These are phyloP conservation scores for Curvularia eragrostidis DNA, from an alignment of 2,329 filamentous ascomycete species.

Conservation along the genomic window DNA sequence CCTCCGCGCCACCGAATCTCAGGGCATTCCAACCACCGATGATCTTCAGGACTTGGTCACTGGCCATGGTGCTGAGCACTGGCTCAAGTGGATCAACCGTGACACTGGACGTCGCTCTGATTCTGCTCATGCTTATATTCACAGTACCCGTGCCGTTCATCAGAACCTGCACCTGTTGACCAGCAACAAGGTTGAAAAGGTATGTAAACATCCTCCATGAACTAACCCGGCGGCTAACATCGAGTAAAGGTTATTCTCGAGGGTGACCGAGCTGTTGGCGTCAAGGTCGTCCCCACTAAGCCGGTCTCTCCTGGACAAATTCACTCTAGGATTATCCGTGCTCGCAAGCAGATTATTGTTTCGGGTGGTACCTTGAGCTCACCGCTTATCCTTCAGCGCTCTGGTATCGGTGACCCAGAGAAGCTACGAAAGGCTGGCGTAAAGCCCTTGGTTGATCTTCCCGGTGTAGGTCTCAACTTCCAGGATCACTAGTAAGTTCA, in stretches of 20 bases:
- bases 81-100: constrained; percentile 84
- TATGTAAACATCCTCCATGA: background rate
- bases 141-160: constrained; percentile 74
- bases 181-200: constrained; percentile 79
- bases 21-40: constrained; percentile 77
- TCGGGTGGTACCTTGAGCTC: constrained; percentile 76
- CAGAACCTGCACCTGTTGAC: constrained; percentile 74
- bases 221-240: background rate
- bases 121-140: constrained; percentile 78
- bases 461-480: constrained; percentile 77
- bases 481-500: constrained; percentile 68
- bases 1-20: constrained; percentile 72
- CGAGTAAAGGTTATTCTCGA: constrained; percentile 66
- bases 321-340: constrained; percentile 66
- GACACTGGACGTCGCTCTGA: constrained; percentile 75
- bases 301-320: constrained; percentile 64
- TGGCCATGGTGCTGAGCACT: constrained; percentile 76
- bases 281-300: constrained; percentile 74
- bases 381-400: constrained; percentile 76
- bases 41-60: constrained; percentile 76
- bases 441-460: constrained; percentile 72
- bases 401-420: constrained; percentile 74
- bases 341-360: constrained; percentile 76
- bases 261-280: constrained; percentile 73
- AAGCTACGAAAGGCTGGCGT: constrained; percentile 73